Evolutionary conservation across 805 yeast genomes (phyloP).

Genomic region (Tetrapisispora fleetii): DNA sequence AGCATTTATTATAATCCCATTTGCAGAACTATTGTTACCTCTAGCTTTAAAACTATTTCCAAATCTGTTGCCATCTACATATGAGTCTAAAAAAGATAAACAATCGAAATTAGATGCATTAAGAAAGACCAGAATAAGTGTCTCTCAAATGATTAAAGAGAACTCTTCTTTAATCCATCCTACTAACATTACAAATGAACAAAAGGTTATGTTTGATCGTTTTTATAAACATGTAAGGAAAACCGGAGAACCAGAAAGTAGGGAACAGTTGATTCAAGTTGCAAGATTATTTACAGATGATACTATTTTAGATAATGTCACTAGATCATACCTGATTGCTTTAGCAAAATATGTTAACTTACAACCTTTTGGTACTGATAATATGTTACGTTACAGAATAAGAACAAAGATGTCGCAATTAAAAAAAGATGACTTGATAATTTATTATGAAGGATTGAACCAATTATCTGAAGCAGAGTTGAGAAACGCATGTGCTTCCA

Average conservation of each 20-base stretch:
- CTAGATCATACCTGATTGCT: conserved; percentile 85
- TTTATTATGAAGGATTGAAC: conserved; percentile 90
- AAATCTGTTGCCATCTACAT: conserved; percentile 86
- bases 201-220: conserved; percentile 64
- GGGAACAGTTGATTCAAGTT: conserved; percentile 66
- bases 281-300: conserved; percentile 91
- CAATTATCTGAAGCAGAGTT: conserved; percentile 69
- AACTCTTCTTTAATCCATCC: conserved; percentile 61
- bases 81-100: conserved; percentile 54
- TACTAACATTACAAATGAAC: conserved; percentile 55
- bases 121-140: conserved; percentile 52
- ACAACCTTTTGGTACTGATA: conserved; percentile 89
- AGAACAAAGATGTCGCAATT: conserved; percentile 85
- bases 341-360: conserved; percentile 86
- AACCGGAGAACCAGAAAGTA: conserved; percentile 48
- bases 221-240: conserved; percentile 68
- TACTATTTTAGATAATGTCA: conserved; percentile 80
- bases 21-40: conserved; percentile 87
- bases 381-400: conserved; percentile 83
- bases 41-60: conserved; percentile 90
- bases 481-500: conserved; percentile 80
- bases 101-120: conserved; percentile 48
- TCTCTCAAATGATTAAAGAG: conserved; percentile 57
- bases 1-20: conserved; percentile 82
- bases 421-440: conserved; percentile 84